phyloP scores from a whole-genome alignment of 164 flowering plant species.

The Cinnamomum chago region DNA sequence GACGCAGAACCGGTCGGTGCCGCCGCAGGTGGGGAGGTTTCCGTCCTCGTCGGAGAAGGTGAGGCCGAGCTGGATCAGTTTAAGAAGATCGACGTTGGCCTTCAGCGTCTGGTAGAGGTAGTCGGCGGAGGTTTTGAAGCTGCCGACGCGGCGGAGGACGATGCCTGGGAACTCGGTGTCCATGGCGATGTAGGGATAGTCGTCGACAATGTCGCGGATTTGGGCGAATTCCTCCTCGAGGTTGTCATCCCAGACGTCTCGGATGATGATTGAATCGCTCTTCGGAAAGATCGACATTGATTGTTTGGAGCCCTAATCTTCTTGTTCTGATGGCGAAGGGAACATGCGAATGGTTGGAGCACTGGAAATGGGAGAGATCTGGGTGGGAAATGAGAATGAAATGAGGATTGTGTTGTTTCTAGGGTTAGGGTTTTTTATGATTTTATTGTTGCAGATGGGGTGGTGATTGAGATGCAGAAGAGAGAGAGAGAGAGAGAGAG shows the following conservation, averaged over 20 bases:
- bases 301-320: background rate
- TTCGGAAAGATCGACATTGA: constrained; percentile 27
- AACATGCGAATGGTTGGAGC: no score
- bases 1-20: constrained; percentile 31
- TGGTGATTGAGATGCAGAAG: background rate
- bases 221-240: constrained; percentile 35
- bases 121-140: constrained; percentile 22
- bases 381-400: background rate
- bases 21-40: constrained; percentile 41
- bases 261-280: constrained; percentile 34
- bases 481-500: background rate
- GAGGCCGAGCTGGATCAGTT: constrained; percentile 50
- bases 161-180: constrained; percentile 42
- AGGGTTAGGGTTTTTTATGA: background rate
- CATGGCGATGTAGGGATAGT: constrained; percentile 49
- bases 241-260: constrained; percentile 43
- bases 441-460: background rate
- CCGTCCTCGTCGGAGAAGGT: constrained; percentile 46
- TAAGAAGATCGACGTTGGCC: constrained; percentile 39
- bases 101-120: constrained; percentile 34
- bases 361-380: background rate
- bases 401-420: background rate
- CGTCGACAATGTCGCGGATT: constrained; percentile 43
- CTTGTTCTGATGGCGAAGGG: no score
- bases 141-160: constrained; percentile 37